Evolutionary conservation across 2,329 filamentous ascomycete genomes (phyloP), one percentile per base, ranked within the genome.

Genomic region (Cordyceps fumosorosea): DNA sequence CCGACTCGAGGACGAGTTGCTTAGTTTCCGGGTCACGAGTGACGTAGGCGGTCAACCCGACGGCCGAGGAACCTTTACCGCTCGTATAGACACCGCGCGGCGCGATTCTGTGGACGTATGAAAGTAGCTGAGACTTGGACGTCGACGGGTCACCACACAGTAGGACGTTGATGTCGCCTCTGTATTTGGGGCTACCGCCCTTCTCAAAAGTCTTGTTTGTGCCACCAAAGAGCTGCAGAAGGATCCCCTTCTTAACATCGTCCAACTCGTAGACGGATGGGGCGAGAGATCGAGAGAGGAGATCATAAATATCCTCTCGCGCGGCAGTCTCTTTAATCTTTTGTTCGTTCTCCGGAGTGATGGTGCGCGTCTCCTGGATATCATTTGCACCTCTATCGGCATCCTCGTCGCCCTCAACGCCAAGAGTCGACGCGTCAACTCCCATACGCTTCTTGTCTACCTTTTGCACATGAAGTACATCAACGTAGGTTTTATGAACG

Each of bases 161-260:
- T 50, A 99, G 83, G 56, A 99, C 85, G 73, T 99, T 99, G 79
- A 99, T 97, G 75, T 99, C 95, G 65, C 95, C 95, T 79, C 95
- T 86, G 74, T 99, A 99, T 69, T 89, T 93, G 7, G 95, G 95
- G 71, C 90, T 96, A 63, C 93, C 95, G 62, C 95, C 95, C 76
- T 97, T 98, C 63, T 96, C 86, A 74, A 99, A 99, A 0, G 90
- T 91, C 78, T 99, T 99, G 80, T 99, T 99, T 40, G 95, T 96
- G 62, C 95, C 95, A 44, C 95, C 93, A 72, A 99, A 99, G 47
- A 99, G 85, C 71, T 99, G 95, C 4, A 99, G 86, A 12, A 99
- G 81, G 65, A 99, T 97, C 12, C 95, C 95, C 77, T 99, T 99
- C 81, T 99, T 99, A 54, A 98, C 92, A 70, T 99, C 95, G 68